Base-by-base conservation (phyloP, 1,284 basidiomycete genomes). In the Coniferiporia weirii region DNA sequence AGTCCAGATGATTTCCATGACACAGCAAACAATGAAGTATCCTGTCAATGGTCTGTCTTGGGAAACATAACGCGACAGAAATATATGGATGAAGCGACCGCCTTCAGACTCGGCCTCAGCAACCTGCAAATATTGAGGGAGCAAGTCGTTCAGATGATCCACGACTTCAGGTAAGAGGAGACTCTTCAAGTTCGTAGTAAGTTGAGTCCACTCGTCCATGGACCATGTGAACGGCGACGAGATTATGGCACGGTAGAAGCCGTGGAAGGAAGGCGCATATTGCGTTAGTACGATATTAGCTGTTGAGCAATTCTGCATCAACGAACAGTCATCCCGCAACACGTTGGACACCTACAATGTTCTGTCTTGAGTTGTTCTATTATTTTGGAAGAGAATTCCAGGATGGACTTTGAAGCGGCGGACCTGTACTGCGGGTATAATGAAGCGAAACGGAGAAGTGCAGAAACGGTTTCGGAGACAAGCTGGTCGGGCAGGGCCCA, bases 21-120 rank as follows among this genome's bases (percentile, higher is more conserved):
- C 83, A 66, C 90, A 92, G 72, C 92, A 93, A 6, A 93, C 83
- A 57, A 91, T 82, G 67, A 95, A 93, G 69, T 93, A 92, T 15
- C 93, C 92, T 54, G 88, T 92, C 19, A 95, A 76, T 12, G 93
- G 92, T 9, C 89, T 79, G 19, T 86, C 88, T 52, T 82, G 80
- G 15, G 80, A 77, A 20, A 89, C 79, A 69, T 96, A 96, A 40
- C 90, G 84, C 15, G 86, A 77, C 44, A 95, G 78, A 62, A 95
- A 84, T 0, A 85, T 83, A 64, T 86, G 82, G 46, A 88, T 79
- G 70, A 82, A 87, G 56, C 76, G 73, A 38, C 84, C 70, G 7
- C 74, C 75, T 50, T 83, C 81, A 1, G 69, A 67, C 56, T 85
- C 81, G 4, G 75, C 69, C n/a, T 79, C 76, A 60, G 80, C 79